Conservation (phyloP, 2,329 filamentous ascomycete genomes). For the Fusarium agapanthi region DNA sequence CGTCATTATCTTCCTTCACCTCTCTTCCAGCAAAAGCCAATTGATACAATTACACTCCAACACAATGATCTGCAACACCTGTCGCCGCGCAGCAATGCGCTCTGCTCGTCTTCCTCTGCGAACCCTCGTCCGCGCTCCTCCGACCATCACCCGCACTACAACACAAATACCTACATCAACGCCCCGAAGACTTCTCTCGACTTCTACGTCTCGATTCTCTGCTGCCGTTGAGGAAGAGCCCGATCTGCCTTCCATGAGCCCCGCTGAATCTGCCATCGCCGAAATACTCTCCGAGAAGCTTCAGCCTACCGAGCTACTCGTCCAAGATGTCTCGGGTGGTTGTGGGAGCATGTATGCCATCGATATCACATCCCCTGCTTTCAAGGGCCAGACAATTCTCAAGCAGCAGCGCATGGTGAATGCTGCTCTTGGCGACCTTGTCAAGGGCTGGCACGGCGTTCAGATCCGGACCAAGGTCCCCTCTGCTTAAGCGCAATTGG, state of each 20-base stretch:
- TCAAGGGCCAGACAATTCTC: slow-evolving; percentile 75
- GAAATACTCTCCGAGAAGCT: slow-evolving; percentile 61
- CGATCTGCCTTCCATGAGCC: slow-evolving; percentile 47
- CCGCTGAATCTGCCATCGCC: slow-evolving; percentile 68
- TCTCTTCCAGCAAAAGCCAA: not conserved
- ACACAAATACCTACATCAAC: slow-evolving; percentile 1
- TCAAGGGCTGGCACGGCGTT: slow-evolving; percentile 84
- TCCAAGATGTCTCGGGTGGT: slow-evolving; percentile 83
- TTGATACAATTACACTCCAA: not conserved
- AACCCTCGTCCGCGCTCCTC: slow-evolving; percentile 14
- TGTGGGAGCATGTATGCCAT: slow-evolving; percentile 91
- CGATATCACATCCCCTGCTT: slow-evolving; percentile 76
- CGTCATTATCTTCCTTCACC: not conserved
- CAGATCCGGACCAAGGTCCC: slow-evolving; percentile 76
- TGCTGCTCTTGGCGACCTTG: slow-evolving; percentile 74
- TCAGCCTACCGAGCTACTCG: slow-evolving; percentile 62
- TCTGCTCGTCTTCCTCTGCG: slow-evolving; percentile 19
- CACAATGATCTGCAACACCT: slow-evolving; percentile 40
- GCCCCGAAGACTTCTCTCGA: slow-evolving; percentile 17
- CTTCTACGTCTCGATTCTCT: slow-evolving; percentile 7
- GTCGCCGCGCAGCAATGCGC: slow-evolving; percentile 40
- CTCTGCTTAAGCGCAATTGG: slow-evolving; percentile 5
- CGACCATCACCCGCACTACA: slow-evolving; percentile 5
- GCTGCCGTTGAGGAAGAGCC: slow-evolving; percentile 20
- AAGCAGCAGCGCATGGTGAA: slow-evolving; percentile 88